Evolutionary conservation across 768 basidiomycete genomes (phyloP).

Genomic region (Kwoniella sp.): DNA sequence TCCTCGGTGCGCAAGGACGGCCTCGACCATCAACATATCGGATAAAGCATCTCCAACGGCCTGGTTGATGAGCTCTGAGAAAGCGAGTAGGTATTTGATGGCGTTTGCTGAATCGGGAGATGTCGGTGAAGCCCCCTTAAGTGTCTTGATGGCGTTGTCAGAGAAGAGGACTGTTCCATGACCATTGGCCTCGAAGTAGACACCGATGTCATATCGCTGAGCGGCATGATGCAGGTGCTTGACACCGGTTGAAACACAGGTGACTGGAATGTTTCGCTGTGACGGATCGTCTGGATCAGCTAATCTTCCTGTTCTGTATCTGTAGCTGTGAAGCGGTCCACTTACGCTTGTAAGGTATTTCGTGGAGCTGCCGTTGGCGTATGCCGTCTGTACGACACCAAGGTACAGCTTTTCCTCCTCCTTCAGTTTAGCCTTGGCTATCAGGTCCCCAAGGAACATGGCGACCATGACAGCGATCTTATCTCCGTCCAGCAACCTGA

Average conservation of each 20-base stretch:
- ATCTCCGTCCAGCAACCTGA: conserved; percentile 95
- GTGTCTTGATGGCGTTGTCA: conserved; percentile 65
- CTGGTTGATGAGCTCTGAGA: conserved; percentile 89
- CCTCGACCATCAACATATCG: conserved; percentile 92
- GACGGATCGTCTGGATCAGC: conserved; percentile 2
- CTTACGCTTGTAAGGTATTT: conserved; percentile 71
- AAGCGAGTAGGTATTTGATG: conserved; percentile 71
- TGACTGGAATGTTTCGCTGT: conserved; percentile 81
- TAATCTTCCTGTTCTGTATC: too few relatives aligned
- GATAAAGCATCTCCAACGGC: conserved; percentile 96
- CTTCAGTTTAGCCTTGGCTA: conserved; percentile 79
- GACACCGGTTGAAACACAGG: conserved; percentile 93
- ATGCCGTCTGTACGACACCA: conserved; percentile 97
- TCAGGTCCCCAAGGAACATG: conserved; percentile 86
- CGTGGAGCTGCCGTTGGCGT: conserved; percentile 96
- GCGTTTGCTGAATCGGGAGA: conserved; percentile 82
- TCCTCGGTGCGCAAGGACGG: conserved; percentile 82
- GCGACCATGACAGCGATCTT: conserved; percentile 95
- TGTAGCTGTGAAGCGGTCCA: not conserved
- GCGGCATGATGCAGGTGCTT: conserved; percentile 98
- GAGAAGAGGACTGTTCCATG: conserved; percentile 98
- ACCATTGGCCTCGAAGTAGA: conserved; percentile 99
- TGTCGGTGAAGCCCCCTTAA: conserved; percentile 69
- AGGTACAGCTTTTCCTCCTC: conserved; percentile 73
- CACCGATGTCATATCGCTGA: conserved; percentile 89